Percentiles rank a stretch among this genome's conserved stretches.
phyloP scores from a whole-genome alignment of 208 protist genomes.

The Leishmania gerbilli region DNA sequence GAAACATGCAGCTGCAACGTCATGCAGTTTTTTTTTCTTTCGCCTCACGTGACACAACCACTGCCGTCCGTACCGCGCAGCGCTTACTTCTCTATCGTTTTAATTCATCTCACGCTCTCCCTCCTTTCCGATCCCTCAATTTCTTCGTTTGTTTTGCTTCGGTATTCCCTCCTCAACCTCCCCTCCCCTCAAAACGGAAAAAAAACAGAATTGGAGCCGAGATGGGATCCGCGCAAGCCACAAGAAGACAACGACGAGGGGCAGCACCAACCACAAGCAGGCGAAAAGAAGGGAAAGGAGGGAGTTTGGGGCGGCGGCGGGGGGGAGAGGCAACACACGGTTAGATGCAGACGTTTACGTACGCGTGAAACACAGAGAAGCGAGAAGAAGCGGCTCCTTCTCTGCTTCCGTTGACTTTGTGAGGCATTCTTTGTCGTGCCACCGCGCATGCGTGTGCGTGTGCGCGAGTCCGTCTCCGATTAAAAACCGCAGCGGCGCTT shows the following conservation, averaged over 20 bases:
- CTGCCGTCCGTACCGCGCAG: not conserved
- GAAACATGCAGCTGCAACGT: not conserved
- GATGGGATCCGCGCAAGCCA: not conserved
- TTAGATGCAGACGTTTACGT: not conserved
- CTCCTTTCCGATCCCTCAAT: not conserved
- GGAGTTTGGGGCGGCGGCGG: not conserved
- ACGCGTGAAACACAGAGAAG: not conserved
- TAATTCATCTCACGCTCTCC: not conserved
- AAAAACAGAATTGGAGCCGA: not conserved
- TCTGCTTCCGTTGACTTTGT: not conserved
- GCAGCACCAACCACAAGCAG: not conserved
- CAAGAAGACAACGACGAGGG: not conserved
- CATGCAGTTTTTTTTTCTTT: not conserved
- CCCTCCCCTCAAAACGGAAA: not conserved
- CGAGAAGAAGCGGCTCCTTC: not conserved
- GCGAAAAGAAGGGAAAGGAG: not conserved
- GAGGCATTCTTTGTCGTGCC: not conserved
- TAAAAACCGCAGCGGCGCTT: constrained; percentile 51
- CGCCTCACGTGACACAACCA: too few relatives aligned
- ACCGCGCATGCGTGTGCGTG: not conserved
- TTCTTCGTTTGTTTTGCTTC: not conserved
- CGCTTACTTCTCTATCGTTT: not conserved
- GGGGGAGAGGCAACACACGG: not conserved
- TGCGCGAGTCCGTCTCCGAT: not conserved
- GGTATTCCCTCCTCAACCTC: not conserved